Evolutionary conservation across 257 asterid genomes (phyloP).

Genomic region (Jacaranda copaia): DNA sequence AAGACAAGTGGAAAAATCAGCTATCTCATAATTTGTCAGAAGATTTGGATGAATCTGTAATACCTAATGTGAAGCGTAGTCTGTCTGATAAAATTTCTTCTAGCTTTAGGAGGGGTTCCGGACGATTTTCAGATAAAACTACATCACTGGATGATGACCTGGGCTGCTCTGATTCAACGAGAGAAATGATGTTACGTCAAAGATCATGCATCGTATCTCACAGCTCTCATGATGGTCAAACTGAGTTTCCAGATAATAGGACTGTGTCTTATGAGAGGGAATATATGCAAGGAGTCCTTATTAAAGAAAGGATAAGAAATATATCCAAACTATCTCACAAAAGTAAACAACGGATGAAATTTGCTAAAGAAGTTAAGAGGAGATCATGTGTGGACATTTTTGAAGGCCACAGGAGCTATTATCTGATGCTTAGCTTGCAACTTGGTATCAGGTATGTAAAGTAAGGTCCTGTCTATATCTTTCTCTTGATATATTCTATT

Average conservation of each 20-base stretch:
- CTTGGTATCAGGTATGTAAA: conserved; percentile 87
- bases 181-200: conserved; percentile 49
- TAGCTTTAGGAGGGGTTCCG: conserved; percentile 57
- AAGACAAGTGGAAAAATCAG: conserved; percentile 53
- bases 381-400: conserved; percentile 60
- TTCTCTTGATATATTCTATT: background rate
- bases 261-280: conserved; percentile 85
- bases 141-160: conserved; percentile 48
- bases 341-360: conserved; percentile 61
- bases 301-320: conserved; percentile 71
- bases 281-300: conserved; percentile 96
- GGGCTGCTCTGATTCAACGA: conserved; percentile 44
- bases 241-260: conserved; percentile 50
- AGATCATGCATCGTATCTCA: conserved; percentile 51
- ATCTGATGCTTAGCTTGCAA: conserved; percentile 92
- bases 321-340: conserved; percentile 55
- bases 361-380: conserved; percentile 62
- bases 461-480: background rate
- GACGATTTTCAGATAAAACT: conserved; percentile 51
- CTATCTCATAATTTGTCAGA: conserved; percentile 50
- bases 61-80: conserved; percentile 58
- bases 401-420: conserved; percentile 74
- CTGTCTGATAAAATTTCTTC: conserved; percentile 66
- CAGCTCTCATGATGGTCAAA: conserved; percentile 57
- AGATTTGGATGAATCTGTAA: conserved; percentile 50